phyloP scores from a whole-genome alignment of 306 rosid genomes.

The Senna siamea region DNA sequence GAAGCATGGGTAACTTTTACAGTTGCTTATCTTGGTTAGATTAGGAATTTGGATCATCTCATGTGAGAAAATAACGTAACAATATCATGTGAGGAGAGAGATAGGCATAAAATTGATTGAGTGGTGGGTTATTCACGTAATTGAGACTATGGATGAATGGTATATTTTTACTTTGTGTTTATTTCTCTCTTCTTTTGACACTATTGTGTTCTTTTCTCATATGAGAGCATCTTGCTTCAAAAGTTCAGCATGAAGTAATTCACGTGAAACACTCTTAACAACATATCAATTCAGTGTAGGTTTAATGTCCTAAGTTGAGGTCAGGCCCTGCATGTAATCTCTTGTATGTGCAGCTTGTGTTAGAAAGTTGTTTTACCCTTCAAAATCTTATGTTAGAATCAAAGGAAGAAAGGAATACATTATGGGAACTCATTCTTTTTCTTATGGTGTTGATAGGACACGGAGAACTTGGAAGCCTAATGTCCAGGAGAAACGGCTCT shows the following conservation, averaged over 20 bases:
- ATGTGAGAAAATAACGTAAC: too few relatives aligned
- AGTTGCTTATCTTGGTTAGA: constrained; percentile 1
- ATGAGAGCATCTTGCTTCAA: too few relatives aligned
- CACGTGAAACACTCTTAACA: background rate
- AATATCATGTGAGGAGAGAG: too few relatives aligned
- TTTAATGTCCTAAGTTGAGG: constrained; percentile 6
- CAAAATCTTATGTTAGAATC: background rate
- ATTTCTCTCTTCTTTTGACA: too few relatives aligned
- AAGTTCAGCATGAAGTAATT: constrained; percentile 14
- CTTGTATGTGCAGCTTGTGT: constrained; percentile 29
- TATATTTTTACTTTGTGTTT: too few relatives aligned
- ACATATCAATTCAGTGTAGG: constrained; percentile 4
- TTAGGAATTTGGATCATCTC: too few relatives aligned
- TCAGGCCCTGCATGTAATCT: constrained; percentile 19
- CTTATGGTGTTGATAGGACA: constrained; percentile 56
- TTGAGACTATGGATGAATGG: too few relatives aligned
- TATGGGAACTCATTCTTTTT: constrained; percentile 37
- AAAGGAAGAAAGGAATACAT: background rate
- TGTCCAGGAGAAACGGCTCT: constrained; percentile 91
- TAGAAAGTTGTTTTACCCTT: constrained; percentile 22
- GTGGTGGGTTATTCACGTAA: too few relatives aligned
- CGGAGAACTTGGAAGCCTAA: constrained; percentile 94
- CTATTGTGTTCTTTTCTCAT: too few relatives aligned
- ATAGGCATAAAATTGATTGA: too few relatives aligned
- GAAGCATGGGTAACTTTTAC: constrained; percentile 7